phyloP scores from a whole-genome alignment of 2,329 filamentous ascomycete species.

The Fusarium fracticaudum region DNA sequence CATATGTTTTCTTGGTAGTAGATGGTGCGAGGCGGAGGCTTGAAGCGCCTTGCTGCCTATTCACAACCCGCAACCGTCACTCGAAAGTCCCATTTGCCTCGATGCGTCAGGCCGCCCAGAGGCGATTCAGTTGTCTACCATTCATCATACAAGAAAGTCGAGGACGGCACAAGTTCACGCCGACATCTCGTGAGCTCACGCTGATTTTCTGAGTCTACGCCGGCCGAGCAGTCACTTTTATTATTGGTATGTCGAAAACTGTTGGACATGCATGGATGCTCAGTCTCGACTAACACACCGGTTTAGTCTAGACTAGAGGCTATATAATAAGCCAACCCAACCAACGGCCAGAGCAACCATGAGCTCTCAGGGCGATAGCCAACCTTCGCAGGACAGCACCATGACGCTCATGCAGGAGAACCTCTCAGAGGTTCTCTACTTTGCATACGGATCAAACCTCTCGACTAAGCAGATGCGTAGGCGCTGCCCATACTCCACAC shows the following conservation, averaged over 20 bases:
- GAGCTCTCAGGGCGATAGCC: conserved; percentile 46
- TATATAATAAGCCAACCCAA: not conserved
- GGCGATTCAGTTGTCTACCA: not conserved
- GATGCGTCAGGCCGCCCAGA: conserved; percentile 19
- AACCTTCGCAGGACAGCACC: conserved; percentile 49
- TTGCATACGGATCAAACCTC: conserved; percentile 77
- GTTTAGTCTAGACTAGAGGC: not conserved
- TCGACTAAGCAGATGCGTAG: conserved; percentile 70
- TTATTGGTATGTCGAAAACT: not conserved
- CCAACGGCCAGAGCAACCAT: conserved; percentile 24
- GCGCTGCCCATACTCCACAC: conserved; percentile 67
- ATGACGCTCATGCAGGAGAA: conserved; percentile 50
- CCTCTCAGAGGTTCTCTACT: conserved; percentile 62
- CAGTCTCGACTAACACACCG: not conserved
- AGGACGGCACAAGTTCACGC: conserved; percentile 8
- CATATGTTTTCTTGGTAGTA: not conserved
- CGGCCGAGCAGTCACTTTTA: conserved; percentile 11
- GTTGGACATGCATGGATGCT: not conserved
- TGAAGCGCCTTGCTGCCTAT: conserved; percentile 37
- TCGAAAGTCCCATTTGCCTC: conserved; percentile 5
- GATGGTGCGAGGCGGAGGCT: conserved; percentile 25
- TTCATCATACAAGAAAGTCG: conserved; percentile 7
- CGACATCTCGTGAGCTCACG: not conserved
- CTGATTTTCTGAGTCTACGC: conserved; percentile 9
- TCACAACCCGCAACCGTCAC: conserved; percentile 13